Evolutionary conservation across 2,329 filamentous ascomycete genomes (phyloP).

Genomic region (Colletotrichum destructivum): DNA sequence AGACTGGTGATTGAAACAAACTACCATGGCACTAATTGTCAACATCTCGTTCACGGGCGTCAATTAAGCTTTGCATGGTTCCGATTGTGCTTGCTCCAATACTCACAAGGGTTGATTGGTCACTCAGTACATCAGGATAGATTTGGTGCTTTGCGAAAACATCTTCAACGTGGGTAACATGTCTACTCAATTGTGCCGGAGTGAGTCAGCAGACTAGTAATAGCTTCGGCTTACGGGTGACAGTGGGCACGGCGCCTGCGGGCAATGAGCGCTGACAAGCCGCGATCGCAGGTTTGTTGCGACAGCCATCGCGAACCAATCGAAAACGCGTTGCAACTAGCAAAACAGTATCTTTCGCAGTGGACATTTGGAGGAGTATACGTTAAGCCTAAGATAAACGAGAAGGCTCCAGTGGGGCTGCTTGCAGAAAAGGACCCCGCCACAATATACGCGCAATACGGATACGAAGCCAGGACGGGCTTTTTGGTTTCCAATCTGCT

Average conservation of each 20-base stretch:
- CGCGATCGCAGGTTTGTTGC: not conserved
- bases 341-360: not conserved
- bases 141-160: no score
- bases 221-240: no score
- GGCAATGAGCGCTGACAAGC: not conserved
- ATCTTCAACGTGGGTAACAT: no score
- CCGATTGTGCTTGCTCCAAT: not conserved
- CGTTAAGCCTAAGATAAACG: conserved; percentile 23
- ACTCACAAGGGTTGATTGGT: not conserved
- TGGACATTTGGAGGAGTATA: not conserved
- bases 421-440: conserved; percentile 23
- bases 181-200: no score
- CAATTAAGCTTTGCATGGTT: not conserved
- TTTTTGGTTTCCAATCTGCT: conserved; percentile 9
- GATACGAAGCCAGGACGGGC: conserved; percentile 17
- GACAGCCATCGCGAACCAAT: conserved; percentile 28
- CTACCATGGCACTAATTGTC: no score
- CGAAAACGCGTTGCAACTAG: not conserved
- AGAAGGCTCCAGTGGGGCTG: conserved; percentile 11
- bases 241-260: no score
- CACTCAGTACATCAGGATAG: not conserved
- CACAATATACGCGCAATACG: conserved; percentile 26
- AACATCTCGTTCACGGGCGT: not conserved
- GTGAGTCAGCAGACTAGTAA: no score
- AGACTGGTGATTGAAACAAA: no score